Evolutionary conservation across 108 stramenopile genomes (phyloP), one percentile per base, ranked within the genome.

Genomic region (Nitzschia sp.): DNA sequence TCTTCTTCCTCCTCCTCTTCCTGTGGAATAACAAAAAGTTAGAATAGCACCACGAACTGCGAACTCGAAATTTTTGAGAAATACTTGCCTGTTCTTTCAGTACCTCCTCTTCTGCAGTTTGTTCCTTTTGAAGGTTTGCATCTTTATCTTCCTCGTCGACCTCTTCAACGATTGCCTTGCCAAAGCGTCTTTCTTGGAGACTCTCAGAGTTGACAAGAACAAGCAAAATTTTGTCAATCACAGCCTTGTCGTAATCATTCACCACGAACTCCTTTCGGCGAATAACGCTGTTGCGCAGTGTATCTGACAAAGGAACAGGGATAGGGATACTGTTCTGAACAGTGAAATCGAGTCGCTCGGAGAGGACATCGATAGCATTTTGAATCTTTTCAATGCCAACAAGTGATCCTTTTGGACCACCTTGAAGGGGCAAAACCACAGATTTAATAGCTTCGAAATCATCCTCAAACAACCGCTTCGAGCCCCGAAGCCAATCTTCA

Each of bases 31-130:
- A 74, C n/a, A 19, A 52, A 38, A 24, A 25, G 59, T 19, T 48
- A 41, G 54, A 51, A 29, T 51, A 2, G 59, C 10, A 51, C 3
- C 17, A 11, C 8, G 25, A 63, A 0, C 25, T 40, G 19, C 14
- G 29, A 42, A 19, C n/a, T 25, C 11, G 51, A 43, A 12, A 19
- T 46, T 3, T 8, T n/a, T n/a, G n/a, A n/a, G 20, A 52, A 38
- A 55, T 53, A 62, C 80, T 17, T 61, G 76, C 97, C 78, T 96
- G 94, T 70, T 99, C 98, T 66, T 98, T 96, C 22, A 96, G 80
- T 7, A 95, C 95, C 72, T 98, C 97, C 79, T 98, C 95, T 70
- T 96, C 97, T n/a, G 93, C 86, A 10, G 94, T 93, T 79, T 97
- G 96, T 71, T 98, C 97, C 20, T 91, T 86, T 42, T 95, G 91